Base-by-base conservation (phyloP, 2,329 filamentous ascomycete genomes). In the Thielaviopsis ethacetica region DNA sequence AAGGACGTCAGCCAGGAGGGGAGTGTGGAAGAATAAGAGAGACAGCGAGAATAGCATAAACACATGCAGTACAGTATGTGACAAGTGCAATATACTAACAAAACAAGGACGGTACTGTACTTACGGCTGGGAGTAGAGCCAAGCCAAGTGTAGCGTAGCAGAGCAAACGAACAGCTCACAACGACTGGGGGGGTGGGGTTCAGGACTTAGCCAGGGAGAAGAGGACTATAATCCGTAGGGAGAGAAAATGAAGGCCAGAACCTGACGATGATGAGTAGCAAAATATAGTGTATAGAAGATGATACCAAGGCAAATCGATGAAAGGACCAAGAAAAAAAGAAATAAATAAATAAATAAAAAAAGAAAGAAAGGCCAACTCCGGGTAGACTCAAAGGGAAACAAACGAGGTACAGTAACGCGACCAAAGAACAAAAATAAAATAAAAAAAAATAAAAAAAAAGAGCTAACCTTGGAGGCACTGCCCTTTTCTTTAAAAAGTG, bases 401-500 rank as follows among this genome's bases (percentile, higher is more conserved):
- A 44, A 15, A 15, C 38, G 38, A 56, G 5, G 21, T 6, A 49
- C 30, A 15, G 47, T 7, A 26, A 27, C 10, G 3, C 38, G 19
- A 38, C 3, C 9, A 26, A 54, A 9, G 13, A 5, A 38, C 10
- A 27, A 9, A 34, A 30, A 34, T 17, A 4, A 10, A 53, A 19
- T 19, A n/a, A 34, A 56, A 56, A 55, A 12, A 49, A 56, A 19
- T 24, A 47, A 24, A 10, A 21, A 13, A 53, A 34, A 47, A 26
- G 30, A 44, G 22, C 47, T 54, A 26, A 21, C 26, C 51, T 49
- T 59, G 34, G 41, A 52, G 44, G 53, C 53, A 22, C 53, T 54
- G 58, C 53, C 58, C 58, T 55, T 54, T 51, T 26, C 53, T 34
- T 44, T 27, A 41, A 59, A 59, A 60, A 60, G 51, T 52, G 47